These are phyloP conservation scores for Lodderomyces metapsilosis DNA, from an alignment of 1,139 yeast species.

Conservation along the genomic window DNA sequence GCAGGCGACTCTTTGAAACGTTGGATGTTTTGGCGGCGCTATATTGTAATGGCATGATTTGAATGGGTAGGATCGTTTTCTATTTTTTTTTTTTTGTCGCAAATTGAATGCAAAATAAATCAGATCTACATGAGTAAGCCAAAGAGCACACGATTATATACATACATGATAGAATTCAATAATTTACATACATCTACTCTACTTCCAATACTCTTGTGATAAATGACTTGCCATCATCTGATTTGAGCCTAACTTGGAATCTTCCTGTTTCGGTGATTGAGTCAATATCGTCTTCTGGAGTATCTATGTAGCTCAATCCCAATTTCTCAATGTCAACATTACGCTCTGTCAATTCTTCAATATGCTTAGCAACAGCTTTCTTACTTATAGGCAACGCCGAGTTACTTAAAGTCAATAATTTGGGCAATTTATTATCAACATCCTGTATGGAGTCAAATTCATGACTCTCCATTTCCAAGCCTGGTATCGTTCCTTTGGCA, in stretches of 20 bases:
- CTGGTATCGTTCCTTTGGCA: constrained; percentile 2
- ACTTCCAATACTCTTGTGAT: constrained; percentile 11
- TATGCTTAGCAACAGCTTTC: constrained; percentile 21
- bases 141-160: neutral
- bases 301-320: constrained; percentile 13
- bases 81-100: neutral
- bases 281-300: constrained; percentile 16
- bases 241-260: constrained; percentile 28
- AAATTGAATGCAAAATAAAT: neutral
- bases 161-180: neutral
- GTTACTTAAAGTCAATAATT: constrained; percentile 19
- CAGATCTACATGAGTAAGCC: neutral
- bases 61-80: too few species aligned
- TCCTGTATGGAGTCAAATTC: constrained; percentile 24
- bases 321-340: constrained; percentile 25
- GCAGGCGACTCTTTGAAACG: constrained; percentile 16
- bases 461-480: constrained; percentile 4
- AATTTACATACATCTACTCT: constrained; percentile 5
- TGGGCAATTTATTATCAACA: constrained; percentile 33
- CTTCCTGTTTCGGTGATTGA: constrained; percentile 28
- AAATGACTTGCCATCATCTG: constrained; percentile 21
- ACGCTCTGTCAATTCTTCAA: constrained; percentile 13
- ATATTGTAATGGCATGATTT: constrained; percentile 21
- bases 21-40: constrained; percentile 47
- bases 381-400: constrained; percentile 30